Percentiles rank a stretch among this genome's conserved stretches.
Conservation (phyloP, 163 green algal species). For the Coccomyxa subellipsoidea region DNA sequence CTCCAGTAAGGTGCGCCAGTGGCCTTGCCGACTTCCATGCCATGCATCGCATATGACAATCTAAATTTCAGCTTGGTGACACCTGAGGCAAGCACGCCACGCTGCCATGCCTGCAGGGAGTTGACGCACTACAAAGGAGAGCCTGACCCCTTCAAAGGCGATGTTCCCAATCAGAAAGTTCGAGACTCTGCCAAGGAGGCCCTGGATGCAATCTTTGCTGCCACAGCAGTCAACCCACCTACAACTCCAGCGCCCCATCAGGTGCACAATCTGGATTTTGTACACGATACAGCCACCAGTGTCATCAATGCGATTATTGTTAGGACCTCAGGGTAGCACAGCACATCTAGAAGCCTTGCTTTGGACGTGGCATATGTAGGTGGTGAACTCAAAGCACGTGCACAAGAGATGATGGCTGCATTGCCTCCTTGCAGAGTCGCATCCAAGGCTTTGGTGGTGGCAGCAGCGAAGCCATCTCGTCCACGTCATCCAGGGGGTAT, state of each 20-base stretch:
- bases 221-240: slow-evolving; percentile 20
- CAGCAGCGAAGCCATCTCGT: slow-evolving; percentile 9
- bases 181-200: slow-evolving; percentile 75
- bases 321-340: too few species aligned
- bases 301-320: too few species aligned
- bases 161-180: slow-evolving; percentile 72
- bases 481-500: neutral
- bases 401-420: too few species aligned
- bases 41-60: too few species aligned
- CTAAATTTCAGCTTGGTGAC: too few species aligned
- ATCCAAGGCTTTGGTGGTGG: slow-evolving; percentile 86
- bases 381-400: too few species aligned
- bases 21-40: too few species aligned
- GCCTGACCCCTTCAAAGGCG: slow-evolving; percentile 76
- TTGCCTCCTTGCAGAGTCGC: slow-evolving; percentile 45
- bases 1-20: slow-evolving; percentile 53
- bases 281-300: too few species aligned
- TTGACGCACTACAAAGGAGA: slow-evolving; percentile 69
- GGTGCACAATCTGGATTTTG: neutral
- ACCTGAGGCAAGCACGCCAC: neutral
- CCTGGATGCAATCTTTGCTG: slow-evolving; percentile 69
- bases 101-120: slow-evolving; percentile 38
- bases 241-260: slow-evolving; percentile 7
- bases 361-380: too few species aligned
- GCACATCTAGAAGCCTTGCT: too few species aligned